Evolutionary conservation across 768 basidiomycete species (phyloP).

Genomic region (Pulveroboletus ravenelii): DNA sequence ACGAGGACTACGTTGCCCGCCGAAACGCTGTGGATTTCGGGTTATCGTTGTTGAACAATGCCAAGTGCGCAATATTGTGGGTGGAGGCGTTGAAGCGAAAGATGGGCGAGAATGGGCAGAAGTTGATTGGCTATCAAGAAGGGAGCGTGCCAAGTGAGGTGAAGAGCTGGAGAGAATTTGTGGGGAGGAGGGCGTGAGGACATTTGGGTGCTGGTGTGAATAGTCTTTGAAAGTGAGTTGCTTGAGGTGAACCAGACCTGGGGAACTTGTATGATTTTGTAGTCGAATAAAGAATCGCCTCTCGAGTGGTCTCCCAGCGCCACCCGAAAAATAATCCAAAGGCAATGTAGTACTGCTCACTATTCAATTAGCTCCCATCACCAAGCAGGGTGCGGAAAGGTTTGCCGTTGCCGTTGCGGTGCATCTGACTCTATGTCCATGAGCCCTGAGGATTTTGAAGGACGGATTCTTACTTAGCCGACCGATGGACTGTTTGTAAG

Average conservation of each 20-base stretch:
- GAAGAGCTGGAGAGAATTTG: slow-evolving; percentile 86
- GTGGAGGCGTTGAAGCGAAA: slow-evolving; percentile 85
- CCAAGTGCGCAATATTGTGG: slow-evolving; percentile 82
- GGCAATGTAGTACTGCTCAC: too few relatives aligned
- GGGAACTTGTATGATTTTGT: background rate
- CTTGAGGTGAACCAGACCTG: background rate
- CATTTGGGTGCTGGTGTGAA: too few relatives aligned
- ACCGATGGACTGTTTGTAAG: too few relatives aligned
- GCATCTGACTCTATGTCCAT: too few relatives aligned
- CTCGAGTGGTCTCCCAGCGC: background rate
- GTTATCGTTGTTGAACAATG: slow-evolving; percentile 84
- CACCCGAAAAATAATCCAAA: too few relatives aligned
- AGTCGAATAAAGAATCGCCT: background rate
- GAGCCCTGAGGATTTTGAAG: too few relatives aligned
- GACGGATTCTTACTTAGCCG: too few relatives aligned
- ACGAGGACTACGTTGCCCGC: slow-evolving; percentile 96
- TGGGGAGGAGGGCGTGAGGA: slow-evolving; percentile 58
- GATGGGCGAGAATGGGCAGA: slow-evolving; percentile 64
- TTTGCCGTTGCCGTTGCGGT: too few relatives aligned
- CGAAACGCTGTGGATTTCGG: slow-evolving; percentile 97
- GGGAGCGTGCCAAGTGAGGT: slow-evolving; percentile 90
- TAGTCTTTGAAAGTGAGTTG: background rate
- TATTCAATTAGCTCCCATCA: too few relatives aligned
- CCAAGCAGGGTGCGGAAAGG: too few relatives aligned
- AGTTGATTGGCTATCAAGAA: slow-evolving; percentile 73